Evolutionary conservation across 768 basidiomycete genomes (phyloP).

Genomic region (Cantharellus anzutake): DNA sequence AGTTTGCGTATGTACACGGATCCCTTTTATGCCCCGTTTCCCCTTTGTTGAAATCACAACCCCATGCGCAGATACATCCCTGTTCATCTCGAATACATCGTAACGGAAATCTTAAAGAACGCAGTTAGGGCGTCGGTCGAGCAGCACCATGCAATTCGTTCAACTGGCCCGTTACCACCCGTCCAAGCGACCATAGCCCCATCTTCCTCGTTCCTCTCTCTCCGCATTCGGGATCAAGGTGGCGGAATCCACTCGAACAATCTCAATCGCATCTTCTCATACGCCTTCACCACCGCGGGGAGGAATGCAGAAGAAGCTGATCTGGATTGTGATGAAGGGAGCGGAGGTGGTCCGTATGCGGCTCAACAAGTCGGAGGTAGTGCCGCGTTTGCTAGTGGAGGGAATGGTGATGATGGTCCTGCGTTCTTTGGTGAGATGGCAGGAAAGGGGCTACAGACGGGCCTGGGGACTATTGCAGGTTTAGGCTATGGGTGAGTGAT

Average conservation of each 20-base stretch:
- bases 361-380: slow-evolving; percentile 59
- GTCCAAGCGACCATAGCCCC: slow-evolving; percentile 55
- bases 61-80: slow-evolving; percentile 50
- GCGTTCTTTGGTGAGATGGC: slow-evolving; percentile 64
- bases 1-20: slow-evolving; percentile 50
- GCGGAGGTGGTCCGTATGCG: slow-evolving; percentile 53
- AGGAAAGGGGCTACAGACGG: slow-evolving; percentile 54
- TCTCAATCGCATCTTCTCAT: slow-evolving; percentile 69
- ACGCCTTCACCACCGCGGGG: slow-evolving; percentile 78
- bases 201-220: slow-evolving; percentile 41
- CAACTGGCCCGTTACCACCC: slow-evolving; percentile 30
- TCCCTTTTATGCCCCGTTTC: not conserved
- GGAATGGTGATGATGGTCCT: slow-evolving; percentile 21
- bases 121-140: slow-evolving; percentile 81
- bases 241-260: slow-evolving; percentile 63
- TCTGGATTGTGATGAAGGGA: slow-evolving; percentile 21
- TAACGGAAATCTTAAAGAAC: slow-evolving; percentile 83
- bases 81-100: slow-evolving; percentile 77
- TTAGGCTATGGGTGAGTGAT: slow-evolving; percentile 49
- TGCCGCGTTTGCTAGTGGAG: slow-evolving; percentile 33
- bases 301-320: slow-evolving; percentile 19
- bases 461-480: slow-evolving; percentile 79
- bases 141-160: slow-evolving; percentile 25
- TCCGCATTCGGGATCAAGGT: slow-evolving; percentile 71
- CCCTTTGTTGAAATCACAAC: not conserved